A percentile compares a stretch with the other conserved stretches of the same genome.
Conservation (phyloP, 495 filamentous ascomycete genomes). For the Hypoxylon crocopeplum region DNA sequence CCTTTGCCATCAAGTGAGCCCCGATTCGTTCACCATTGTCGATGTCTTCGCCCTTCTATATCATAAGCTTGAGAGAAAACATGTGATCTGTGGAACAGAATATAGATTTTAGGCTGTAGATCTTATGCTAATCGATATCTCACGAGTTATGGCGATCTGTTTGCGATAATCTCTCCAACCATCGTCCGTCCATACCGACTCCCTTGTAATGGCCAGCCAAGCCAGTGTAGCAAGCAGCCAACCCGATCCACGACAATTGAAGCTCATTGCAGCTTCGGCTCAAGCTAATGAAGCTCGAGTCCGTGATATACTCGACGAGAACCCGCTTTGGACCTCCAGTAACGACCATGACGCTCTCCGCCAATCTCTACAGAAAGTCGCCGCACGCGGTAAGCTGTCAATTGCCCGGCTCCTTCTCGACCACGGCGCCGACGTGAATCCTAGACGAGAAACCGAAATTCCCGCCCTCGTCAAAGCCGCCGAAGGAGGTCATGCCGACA, state of each 20-base stretch:
- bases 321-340: conserved; percentile 37
- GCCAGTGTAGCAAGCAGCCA: conserved; percentile 45
- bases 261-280: conserved; percentile 41
- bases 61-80: not conserved
- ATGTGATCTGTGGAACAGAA: not conserved
- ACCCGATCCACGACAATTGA: conserved; percentile 43
- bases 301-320: conserved; percentile 42
- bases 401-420: conserved; percentile 59
- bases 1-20: too few species aligned
- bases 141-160: conserved; percentile 26
- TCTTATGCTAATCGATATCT: conserved; percentile 13
- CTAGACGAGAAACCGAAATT: conserved; percentile 38
- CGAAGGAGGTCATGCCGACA: conserved; percentile 38
- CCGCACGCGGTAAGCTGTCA: conserved; percentile 61
- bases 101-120: conserved; percentile 1
- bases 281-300: conserved; percentile 45
- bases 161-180: conserved; percentile 9
- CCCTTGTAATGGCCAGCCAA: conserved; percentile 36
- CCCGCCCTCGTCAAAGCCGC: conserved; percentile 44
- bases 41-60: too few species aligned
- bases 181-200: not conserved
- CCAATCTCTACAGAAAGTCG: conserved; percentile 62
- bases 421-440: conserved; percentile 61
- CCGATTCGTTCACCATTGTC: too few species aligned
- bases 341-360: conserved; percentile 43